Percentiles rank a stretch among this genome's conserved stretches.
Conservation (phyloP, 2,329 filamentous ascomycete species). For the Ceratocystis cubensis region DNA sequence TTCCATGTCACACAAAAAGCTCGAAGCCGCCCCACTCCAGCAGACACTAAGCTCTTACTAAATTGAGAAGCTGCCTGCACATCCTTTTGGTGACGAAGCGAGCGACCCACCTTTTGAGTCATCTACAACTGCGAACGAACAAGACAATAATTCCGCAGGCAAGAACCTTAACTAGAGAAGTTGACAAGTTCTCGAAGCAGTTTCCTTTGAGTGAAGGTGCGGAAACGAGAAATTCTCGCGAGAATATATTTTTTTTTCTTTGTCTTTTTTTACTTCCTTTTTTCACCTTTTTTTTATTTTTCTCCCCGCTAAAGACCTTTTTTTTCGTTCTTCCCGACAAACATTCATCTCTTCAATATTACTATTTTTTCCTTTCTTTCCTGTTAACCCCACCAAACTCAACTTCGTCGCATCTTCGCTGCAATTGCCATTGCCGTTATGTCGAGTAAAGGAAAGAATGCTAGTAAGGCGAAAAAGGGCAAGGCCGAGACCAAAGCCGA, state of each 20-base stretch:
- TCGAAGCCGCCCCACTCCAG: neutral
- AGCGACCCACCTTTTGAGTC: conserved; percentile 16
- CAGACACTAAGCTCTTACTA: neutral
- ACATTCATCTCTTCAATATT: neutral
- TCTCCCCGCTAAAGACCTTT: no score
- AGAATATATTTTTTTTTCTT: neutral
- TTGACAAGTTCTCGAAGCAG: neutral
- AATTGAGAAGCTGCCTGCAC: neutral
- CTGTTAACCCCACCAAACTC: neutral
- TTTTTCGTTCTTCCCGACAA: neutral
- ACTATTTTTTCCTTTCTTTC: neutral
- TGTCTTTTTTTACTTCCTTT: neutral
- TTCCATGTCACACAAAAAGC: conserved; percentile 8
- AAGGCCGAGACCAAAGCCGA: conserved; percentile 44
- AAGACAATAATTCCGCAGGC: neutral
- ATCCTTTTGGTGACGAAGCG: neutral
- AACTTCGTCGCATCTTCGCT: neutral
- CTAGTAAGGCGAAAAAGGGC: conserved; percentile 41
- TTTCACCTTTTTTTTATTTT: neutral
- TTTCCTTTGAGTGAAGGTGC: neutral
- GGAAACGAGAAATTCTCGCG: neutral
- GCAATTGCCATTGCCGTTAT: conserved; percentile 3
- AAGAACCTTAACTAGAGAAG: neutral
- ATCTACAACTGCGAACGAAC: conserved; percentile 6
- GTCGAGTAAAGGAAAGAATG: conserved; percentile 23